Percentiles rank a stretch among this genome's conserved stretches.
Evolutionary conservation across 352 stramenopile genomes (phyloP).

Genomic region (Plasmopara halstedii): DNA sequence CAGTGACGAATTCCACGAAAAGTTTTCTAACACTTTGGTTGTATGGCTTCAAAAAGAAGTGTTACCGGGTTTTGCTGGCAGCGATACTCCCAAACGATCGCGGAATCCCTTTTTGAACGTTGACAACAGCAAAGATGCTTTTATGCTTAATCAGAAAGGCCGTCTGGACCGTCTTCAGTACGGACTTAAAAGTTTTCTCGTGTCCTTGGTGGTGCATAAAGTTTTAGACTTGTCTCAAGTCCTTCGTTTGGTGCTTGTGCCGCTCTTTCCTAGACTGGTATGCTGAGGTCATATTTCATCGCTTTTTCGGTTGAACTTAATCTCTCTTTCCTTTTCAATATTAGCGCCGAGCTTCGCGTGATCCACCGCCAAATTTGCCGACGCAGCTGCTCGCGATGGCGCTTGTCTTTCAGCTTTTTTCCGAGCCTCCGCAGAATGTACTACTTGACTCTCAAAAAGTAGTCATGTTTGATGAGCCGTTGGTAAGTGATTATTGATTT

Average conservation of each 20-base stretch:
- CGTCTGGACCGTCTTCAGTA: slow-evolving; percentile 80
- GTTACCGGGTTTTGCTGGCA: slow-evolving; percentile 68
- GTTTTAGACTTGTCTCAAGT: slow-evolving; percentile 81
- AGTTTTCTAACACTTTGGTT: slow-evolving; percentile 77
- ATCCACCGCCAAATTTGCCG: slow-evolving; percentile 67
- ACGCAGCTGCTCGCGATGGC: slow-evolving; percentile 79
- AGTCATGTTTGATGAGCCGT: slow-evolving; percentile 81
- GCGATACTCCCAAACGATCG: slow-evolving; percentile 65
- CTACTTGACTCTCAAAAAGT: slow-evolving; percentile 69
- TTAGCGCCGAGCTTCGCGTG: slow-evolving; percentile 55
- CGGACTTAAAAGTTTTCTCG: slow-evolving; percentile 77
- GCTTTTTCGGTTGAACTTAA: background rate
- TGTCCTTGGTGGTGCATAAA: slow-evolving; percentile 77
- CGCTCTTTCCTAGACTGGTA: slow-evolving; percentile 72
- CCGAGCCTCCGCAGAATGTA: slow-evolving; percentile 73
- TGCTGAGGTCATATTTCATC: background rate
- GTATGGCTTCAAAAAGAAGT: slow-evolving; percentile 85
- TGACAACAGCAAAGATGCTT: slow-evolving; percentile 78
- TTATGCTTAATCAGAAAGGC: slow-evolving; percentile 74
- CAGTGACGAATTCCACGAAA: slow-evolving; percentile 79
- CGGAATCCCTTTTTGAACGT: slow-evolving; percentile 78
- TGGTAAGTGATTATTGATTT: slow-evolving; percentile 39
- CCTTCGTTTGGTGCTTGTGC: slow-evolving; percentile 73
- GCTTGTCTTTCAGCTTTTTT: slow-evolving; percentile 79
- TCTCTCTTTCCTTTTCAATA: slow-evolving; percentile 4